Percentiles rank a stretch among this genome's conserved stretches.
These are phyloP conservation scores for rapeseed (Brassica napus) DNA, from an alignment of 345 rosid genomes.

Conservation along the genomic window DNA sequence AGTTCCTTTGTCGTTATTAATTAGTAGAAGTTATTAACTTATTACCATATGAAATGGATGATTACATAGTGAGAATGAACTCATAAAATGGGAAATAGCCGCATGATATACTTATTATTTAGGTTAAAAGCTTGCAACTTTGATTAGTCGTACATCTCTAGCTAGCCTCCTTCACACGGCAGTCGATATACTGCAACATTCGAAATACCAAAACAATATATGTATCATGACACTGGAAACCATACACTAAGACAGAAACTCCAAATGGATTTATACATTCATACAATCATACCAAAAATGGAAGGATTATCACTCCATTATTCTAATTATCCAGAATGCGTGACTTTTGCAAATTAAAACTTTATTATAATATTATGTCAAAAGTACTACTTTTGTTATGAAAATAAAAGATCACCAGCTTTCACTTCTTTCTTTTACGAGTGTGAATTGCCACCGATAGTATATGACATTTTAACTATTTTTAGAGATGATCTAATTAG, in stretches of 20 bases:
- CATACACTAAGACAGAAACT: neutral
- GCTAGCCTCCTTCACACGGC: slow-evolving; percentile 28
- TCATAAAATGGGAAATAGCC: slow-evolving; percentile 2
- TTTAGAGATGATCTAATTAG: no score
- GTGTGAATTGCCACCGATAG: neutral
- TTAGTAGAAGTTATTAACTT: neutral
- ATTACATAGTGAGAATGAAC: slow-evolving; percentile 15
- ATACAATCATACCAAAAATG: neutral
- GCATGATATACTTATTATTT: slow-evolving; percentile 5
- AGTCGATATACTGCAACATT: slow-evolving; percentile 33
- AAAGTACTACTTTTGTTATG: no score
- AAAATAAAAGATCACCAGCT: neutral
- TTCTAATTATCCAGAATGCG: no score
- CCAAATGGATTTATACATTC: neutral
- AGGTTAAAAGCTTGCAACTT: slow-evolving; percentile 21
- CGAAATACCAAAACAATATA: slow-evolving; percentile 12
- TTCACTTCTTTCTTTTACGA: neutral
- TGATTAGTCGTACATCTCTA: neutral
- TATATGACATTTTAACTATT: no score
- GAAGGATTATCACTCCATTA: neutral
- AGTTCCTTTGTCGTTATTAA: neutral
- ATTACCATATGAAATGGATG: slow-evolving; percentile 2
- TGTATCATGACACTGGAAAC: slow-evolving; percentile 4
- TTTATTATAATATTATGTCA: no score
- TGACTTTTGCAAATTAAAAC: no score